phyloP scores from a whole-genome alignment of 768 basidiomycete genomes.

The Sutorius australiensis region DNA sequence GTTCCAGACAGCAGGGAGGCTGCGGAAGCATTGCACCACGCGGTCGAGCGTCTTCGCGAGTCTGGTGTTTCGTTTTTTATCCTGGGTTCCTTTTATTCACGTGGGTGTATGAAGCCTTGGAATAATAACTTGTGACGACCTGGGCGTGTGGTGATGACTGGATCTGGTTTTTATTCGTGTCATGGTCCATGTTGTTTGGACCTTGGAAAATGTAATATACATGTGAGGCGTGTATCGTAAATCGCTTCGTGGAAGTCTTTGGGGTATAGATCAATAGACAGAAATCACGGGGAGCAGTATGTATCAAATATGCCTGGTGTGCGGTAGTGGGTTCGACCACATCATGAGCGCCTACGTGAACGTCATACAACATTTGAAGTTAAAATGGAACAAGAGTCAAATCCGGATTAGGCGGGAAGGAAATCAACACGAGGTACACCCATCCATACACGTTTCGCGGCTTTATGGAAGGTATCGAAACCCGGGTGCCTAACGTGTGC shows the following conservation, averaged over 20 bases:
- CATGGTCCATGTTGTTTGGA: neutral
- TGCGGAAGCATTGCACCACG: neutral
- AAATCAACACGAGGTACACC: neutral
- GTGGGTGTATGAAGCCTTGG: neutral
- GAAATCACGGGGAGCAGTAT: too few species aligned
- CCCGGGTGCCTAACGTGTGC: slow-evolving; percentile 43
- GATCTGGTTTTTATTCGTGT: neutral
- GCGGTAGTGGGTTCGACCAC: neutral
- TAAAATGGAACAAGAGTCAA: neutral
- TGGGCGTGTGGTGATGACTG: too few species aligned
- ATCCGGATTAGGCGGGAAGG: too few species aligned
- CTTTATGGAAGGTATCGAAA: slow-evolving; percentile 53
- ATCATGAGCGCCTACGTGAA: neutral
- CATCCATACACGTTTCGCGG: neutral
- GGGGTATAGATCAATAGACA: neutral
- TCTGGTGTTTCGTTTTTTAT: neutral
- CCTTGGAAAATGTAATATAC: neutral
- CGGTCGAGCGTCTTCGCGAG: neutral
- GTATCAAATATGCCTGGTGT: neutral
- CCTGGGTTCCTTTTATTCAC: neutral
- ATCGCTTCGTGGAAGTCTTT: neutral
- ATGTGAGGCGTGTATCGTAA: neutral
- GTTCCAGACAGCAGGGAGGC: neutral
- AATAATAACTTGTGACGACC: neutral
- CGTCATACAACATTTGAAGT: too few species aligned